Evolutionary conservation across 352 stramenopile species (phyloP).

Genomic region (Globisporangium middletonii): DNA sequence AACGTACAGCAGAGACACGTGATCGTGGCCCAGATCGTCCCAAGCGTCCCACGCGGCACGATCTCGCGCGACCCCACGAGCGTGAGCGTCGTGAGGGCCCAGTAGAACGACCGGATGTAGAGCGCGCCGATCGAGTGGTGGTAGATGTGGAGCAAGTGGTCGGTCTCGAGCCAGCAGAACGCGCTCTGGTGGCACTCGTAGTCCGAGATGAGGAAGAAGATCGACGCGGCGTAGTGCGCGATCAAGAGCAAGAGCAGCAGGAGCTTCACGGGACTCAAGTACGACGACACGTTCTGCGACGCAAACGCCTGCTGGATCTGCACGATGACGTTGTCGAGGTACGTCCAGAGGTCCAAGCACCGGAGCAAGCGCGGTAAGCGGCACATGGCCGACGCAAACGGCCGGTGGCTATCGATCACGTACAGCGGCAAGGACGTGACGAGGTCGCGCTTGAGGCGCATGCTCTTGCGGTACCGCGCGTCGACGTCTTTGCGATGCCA

Average conservation of each 20-base stretch:
- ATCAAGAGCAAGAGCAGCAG: conserved; percentile 62
- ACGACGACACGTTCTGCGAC: conserved; percentile 58
- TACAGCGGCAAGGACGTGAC: conserved; percentile 56
- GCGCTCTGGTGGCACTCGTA: conserved; percentile 32
- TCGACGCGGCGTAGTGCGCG: conserved; percentile 55
- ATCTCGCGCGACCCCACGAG: conserved; percentile 57
- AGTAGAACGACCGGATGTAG: conserved; percentile 69
- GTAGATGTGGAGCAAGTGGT: conserved; percentile 58
- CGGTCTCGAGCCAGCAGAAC: conserved; percentile 52
- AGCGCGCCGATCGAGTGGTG: conserved; percentile 38
- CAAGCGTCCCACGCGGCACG: conserved; percentile 29
- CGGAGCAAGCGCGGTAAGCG: conserved; percentile 54
- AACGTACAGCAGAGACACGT: conserved; percentile 68
- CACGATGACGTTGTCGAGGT: conserved; percentile 61
- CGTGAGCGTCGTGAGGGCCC: conserved; percentile 57
- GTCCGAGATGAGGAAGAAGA: conserved; percentile 70
- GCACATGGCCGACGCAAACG: conserved; percentile 29
- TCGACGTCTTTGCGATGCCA: conserved; percentile 28
- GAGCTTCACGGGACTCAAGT: conserved; percentile 60
- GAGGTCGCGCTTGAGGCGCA: conserved; percentile 39
- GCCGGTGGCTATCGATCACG: conserved; percentile 18
- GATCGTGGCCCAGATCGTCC: conserved; percentile 49
- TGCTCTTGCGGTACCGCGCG: conserved; percentile 30
- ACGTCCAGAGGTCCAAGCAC: conserved; percentile 40
- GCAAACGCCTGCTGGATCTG: conserved; percentile 65